Percentiles rank a stretch among this genome's conserved stretches.
These are phyloP conservation scores for Beauveria australis DNA, from an alignment of 2,329 filamentous ascomycete genomes.

Conservation along the genomic window DNA sequence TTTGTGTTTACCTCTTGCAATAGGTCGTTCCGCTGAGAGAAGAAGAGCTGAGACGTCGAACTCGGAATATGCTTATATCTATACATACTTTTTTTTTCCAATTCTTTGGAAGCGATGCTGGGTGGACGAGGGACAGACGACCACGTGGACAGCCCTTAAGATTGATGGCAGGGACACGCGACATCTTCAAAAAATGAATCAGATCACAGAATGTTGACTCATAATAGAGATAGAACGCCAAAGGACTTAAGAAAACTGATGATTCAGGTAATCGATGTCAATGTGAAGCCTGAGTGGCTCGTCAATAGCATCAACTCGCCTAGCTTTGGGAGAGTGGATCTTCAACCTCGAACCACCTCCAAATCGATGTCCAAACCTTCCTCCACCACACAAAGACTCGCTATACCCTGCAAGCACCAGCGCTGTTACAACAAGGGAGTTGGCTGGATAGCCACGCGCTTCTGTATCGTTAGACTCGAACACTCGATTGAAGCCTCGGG, in stretches of 20 bases:
- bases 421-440: not conserved
- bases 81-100: too few species aligned
- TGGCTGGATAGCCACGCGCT: not conserved
- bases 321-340: conserved; percentile 2
- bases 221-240: too few species aligned
- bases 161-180: too few species aligned
- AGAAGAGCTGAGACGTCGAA: too few species aligned
- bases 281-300: not conserved
- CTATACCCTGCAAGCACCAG: not conserved
- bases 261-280: too few species aligned
- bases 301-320: not conserved
- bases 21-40: too few species aligned
- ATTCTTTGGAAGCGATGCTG: not conserved
- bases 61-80: too few species aligned
- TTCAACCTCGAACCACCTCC: not conserved
- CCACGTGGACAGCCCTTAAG: too few species aligned
- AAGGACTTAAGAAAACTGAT: too few species aligned
- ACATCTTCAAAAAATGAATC: too few species aligned
- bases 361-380: not conserved
- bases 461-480: not conserved
- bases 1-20: too few species aligned
- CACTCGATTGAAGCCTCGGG: not conserved
- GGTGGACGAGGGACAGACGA: not conserved
- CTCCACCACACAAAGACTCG: not conserved
- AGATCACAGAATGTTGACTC: too few species aligned